These are phyloP conservation scores for Naegleria gruberi DNA, from an alignment of 208 protist species.

Conservation along the genomic window DNA sequence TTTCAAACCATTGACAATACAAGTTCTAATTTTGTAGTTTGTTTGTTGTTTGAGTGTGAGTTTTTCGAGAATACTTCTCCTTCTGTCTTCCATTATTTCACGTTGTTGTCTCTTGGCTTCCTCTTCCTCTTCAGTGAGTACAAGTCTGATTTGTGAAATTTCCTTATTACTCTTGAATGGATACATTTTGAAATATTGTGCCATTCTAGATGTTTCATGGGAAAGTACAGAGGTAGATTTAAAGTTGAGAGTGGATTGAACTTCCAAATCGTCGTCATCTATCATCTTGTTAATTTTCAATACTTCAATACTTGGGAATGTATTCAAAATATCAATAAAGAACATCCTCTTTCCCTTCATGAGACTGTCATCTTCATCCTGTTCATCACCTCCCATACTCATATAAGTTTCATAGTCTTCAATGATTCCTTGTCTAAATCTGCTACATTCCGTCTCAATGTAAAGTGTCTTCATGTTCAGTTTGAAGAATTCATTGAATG, in stretches of 20 bases:
- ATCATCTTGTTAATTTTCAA: neutral
- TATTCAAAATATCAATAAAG: neutral
- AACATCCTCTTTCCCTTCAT: neutral
- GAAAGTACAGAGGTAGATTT: neutral
- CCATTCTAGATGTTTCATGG: neutral
- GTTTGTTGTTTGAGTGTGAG: neutral
- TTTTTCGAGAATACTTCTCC: neutral
- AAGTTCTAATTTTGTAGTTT: neutral
- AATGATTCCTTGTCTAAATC: neutral
- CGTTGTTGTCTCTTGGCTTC: neutral
- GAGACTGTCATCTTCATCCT: neutral
- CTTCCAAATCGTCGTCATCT: neutral
- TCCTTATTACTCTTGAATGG: neutral
- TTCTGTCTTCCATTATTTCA: neutral
- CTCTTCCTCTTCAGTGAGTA: neutral
- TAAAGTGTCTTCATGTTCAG: neutral
- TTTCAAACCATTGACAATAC: neutral
- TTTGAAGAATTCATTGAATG: neutral
- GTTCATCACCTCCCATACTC: neutral
- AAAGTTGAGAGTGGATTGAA: neutral
- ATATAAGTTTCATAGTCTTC: neutral
- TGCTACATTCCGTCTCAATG: neutral
- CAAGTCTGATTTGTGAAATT: neutral
- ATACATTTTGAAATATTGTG: neutral
- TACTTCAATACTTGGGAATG: neutral